Evolutionary conservation across 2,329 filamentous ascomycete genomes (phyloP), one percentile per base, ranked within the genome.

Genomic region (Alternaria sp.): DNA sequence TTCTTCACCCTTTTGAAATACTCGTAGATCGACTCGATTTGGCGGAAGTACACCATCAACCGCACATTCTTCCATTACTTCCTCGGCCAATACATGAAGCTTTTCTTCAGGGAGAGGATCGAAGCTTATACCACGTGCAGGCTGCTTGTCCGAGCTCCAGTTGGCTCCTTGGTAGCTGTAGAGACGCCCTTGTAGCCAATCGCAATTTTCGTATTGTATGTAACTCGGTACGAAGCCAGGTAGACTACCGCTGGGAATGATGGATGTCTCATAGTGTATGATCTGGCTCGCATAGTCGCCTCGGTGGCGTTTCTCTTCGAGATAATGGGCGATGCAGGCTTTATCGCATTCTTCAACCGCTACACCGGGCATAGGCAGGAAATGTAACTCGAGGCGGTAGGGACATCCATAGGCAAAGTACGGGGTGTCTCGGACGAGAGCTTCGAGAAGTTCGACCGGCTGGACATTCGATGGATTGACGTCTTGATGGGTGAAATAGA

Each of bases 401-500:
- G 36, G 36, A 40, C 36, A 40, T 40, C 36, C 36, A 40, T 40
- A 40, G 15, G 36, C 36, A 17, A 11, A 40, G n/a, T 21, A 49
- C 28, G 62, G 62, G 30, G 62, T 58, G 49, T 54, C 45, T 54
- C 44, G 57, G 43, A 12, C 50, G 30, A 64, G 57, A 57, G 62
- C 57, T 57, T 61, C 40, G 17, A 66, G 25, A 36, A 66, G 43
- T 36, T 64, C 64, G 32, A 7, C 45, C 25, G 61, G 64, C 57
- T 64, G 50, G 19, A 66, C 46, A 52, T 50, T 66, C 19, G 59
- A 57, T 17, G 32, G 45, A n/a, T 55, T 66, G 15, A 50, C 57
- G 7, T 64, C 60, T 21, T 50, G 50, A 47, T 63, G 61, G 43
- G 64, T 66, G 46, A 66, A 66, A 54, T 66, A 66, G 45, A 66